phyloP scores from a whole-genome alignment of 2,329 filamentous ascomycete species.

The Ophiostoma sp. region DNA sequence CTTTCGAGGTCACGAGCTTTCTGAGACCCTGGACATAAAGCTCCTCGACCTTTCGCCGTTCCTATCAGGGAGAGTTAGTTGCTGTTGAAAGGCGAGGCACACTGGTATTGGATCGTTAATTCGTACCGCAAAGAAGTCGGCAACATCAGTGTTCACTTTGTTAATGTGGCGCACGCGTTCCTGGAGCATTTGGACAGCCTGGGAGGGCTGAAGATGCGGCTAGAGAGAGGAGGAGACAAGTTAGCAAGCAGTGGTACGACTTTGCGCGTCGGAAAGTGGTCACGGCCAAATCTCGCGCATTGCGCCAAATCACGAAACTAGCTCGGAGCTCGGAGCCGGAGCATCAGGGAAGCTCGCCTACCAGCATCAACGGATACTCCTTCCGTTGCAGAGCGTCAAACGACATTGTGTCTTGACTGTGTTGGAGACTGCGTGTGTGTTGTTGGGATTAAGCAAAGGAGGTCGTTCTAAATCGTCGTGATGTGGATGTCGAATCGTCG shows the following conservation, averaged over 20 bases:
- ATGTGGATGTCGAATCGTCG: neutral
- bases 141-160: constrained; percentile 85
- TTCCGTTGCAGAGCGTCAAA: constrained; percentile 73
- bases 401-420: constrained; percentile 43
- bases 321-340: neutral
- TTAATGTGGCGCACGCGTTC: constrained; percentile 86
- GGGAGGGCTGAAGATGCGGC: constrained; percentile 76
- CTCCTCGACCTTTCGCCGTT: constrained; percentile 89
- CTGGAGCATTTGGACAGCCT: constrained; percentile 78
- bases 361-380: constrained; percentile 94
- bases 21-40: constrained; percentile 79
- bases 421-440: too few relatives aligned
- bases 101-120: neutral
- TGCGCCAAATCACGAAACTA: neutral
- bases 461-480: neutral
- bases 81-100: neutral
- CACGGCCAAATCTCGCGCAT: neutral
- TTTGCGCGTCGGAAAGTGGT: neutral
- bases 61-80: constrained; percentile 52
- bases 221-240: constrained; percentile 42
- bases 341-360: constrained; percentile 46
- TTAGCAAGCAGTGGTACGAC: constrained; percentile 9
- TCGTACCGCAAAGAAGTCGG: constrained; percentile 92
- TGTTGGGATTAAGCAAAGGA: neutral
- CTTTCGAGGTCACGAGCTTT: constrained; percentile 73